Base-by-base conservation (phyloP, 495 filamentous ascomycete genomes). In the Talaromyces borbonicus region DNA sequence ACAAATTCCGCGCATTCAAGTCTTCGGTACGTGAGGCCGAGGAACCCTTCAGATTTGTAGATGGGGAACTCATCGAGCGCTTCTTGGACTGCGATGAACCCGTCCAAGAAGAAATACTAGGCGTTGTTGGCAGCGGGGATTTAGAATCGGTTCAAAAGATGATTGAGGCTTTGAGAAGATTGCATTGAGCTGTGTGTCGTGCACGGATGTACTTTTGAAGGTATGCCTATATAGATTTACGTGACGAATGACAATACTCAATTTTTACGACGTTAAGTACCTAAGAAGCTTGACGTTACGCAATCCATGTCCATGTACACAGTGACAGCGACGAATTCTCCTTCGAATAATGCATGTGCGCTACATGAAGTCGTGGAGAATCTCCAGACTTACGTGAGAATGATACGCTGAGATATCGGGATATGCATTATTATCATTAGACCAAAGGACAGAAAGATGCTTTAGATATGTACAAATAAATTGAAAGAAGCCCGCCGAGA, bases 41-140 rank as follows among this genome's bases (percentile, higher is more conserved):
- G 3, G 85, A 84, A 46, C 92, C 93, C 1, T 83, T 77, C 50
- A 74, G 92, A 6, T 95, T 97, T 56, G 79, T 97, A 33, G 92
- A 99, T 56, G 92, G 90, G 0, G 92, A 97, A 57, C 65, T 97
- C 41, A 70, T 99, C 20, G 90, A 95, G 62, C 59, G 74, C 32
- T 99, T 96, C 60, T 59, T 97, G 46, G 81, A 87, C 50, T 67
- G 82, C 36, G 65, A 72, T 33, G 73, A 79, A 35, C 63, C 60
- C 6, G 56, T 77, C 44, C 88, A 94, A 56, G 69, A 76, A 57
- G 71, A 77, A 54, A 78, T 95, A 43, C 62, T 72, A 2, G 63
- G 69, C 48, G 65, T 74, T 49, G 71, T 92, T 37, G 58, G 66
- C 0, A 70, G 62, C 9, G 55, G 69, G 22, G 67, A 68, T 59